Conservation (phyloP, 345 rosid genomes). For the Eucalyptus pumila region DNA sequence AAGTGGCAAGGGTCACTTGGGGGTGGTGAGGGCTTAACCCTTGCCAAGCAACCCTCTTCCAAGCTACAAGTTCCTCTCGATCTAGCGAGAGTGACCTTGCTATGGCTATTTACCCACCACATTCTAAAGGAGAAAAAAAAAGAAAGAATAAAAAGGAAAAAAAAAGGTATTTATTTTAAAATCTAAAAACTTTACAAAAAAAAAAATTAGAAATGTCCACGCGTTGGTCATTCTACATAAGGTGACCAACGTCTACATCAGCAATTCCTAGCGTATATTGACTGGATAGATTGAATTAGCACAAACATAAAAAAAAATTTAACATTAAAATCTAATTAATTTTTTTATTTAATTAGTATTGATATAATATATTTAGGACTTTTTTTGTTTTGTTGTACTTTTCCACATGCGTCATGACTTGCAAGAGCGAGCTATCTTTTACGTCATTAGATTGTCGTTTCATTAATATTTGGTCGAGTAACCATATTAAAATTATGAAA, state of each 20-base stretch:
- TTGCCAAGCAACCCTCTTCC: too few relatives aligned
- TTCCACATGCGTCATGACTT: not conserved
- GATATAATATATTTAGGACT: not conserved
- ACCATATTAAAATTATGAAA: too few relatives aligned
- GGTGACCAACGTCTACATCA: fast-evolving
- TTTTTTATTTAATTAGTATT: not conserved
- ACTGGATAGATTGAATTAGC: not conserved
- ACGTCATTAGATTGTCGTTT: too few relatives aligned
- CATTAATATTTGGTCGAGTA: too few relatives aligned
- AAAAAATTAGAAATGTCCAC: not conserved
- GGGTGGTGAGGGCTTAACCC: too few relatives aligned
- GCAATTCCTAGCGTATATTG: fast-evolving
- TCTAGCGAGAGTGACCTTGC: too few relatives aligned
- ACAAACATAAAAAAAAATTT: not conserved
- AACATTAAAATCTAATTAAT: not conserved
- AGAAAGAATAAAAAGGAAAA: not conserved
- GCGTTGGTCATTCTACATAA: fast-evolving
- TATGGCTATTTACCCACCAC: too few relatives aligned
- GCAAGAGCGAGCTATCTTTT: too few relatives aligned
- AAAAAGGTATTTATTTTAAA: not conserved
- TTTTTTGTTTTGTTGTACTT: not conserved
- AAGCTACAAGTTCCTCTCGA: too few relatives aligned
- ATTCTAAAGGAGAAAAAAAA: too few relatives aligned
- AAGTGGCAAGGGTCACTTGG: too few relatives aligned
- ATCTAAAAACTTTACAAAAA: too few relatives aligned